These are phyloP conservation scores for Tolypocladium ophioglossoides DNA, from an alignment of 2,329 filamentous ascomycete genomes.

Conservation along the genomic window DNA sequence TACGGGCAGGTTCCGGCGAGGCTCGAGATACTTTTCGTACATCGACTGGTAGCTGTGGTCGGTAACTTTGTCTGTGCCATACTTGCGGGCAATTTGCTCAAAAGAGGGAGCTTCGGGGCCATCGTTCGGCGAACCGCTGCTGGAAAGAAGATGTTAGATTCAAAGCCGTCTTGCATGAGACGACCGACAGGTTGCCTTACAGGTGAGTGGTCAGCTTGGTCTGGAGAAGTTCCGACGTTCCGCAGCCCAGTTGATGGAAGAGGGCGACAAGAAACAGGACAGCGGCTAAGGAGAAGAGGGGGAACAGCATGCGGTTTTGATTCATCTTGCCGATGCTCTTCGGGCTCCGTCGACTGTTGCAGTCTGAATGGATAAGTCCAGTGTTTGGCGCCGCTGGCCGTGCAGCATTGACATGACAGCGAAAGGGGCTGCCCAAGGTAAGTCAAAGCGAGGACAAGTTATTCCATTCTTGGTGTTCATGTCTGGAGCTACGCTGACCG, in stretches of 20 bases:
- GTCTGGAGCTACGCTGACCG: neutral
- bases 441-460: neutral
- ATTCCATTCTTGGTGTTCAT: neutral
- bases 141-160: too few species aligned
- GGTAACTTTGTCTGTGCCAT: conserved; percentile 29
- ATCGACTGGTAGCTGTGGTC: conserved; percentile 26
- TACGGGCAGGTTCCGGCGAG: conserved; percentile 18
- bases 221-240: neutral
- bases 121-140: neutral
- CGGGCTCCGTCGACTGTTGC: neutral
- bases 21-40: conserved; percentile 27
- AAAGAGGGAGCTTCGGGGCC: conserved; percentile 2
- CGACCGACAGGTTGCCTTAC: neutral
- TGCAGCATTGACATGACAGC: neutral
- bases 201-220: conserved; percentile 1
- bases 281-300: conserved; percentile 1
- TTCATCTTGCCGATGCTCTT: conserved; percentile 2
- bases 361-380: neutral
- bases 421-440: neutral
- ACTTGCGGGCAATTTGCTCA: conserved; percentile 18
- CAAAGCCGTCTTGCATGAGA: too few species aligned
- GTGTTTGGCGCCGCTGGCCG: neutral
- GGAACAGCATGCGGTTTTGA: neutral
- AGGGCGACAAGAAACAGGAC: conserved; percentile 3
- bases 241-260: conserved; percentile 3